A percentile compares a stretch with the other conserved stretches of the same genome.
Evolutionary conservation across 139 green algal genomes (phyloP).

Genomic region (Picochlorum costavermella): DNA sequence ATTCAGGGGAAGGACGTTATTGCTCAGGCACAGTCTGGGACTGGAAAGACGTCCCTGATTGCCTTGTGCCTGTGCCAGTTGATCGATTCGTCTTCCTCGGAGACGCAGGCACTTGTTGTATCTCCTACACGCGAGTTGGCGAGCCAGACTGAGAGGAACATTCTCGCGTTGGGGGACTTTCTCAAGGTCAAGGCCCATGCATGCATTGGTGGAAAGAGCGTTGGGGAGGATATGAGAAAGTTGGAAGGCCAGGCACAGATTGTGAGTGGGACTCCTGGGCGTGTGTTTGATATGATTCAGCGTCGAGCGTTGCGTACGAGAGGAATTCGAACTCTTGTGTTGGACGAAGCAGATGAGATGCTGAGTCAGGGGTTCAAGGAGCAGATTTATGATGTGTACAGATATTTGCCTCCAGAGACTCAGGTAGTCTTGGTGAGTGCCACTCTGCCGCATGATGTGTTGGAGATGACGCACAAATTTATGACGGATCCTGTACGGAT

Average conservation of each 20-base stretch:
- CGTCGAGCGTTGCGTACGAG: constrained; percentile 58
- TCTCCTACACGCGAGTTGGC: constrained; percentile 96
- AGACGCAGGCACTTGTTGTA: constrained; percentile 74
- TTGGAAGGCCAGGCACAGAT: constrained; percentile 88
- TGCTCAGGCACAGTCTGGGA: constrained; percentile 95
- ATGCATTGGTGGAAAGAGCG: constrained; percentile 90
- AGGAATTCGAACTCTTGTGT: constrained; percentile 68
- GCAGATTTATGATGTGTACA: constrained; percentile 99
- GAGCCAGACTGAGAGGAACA: constrained; percentile 88
- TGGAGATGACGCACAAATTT: constrained; percentile 98
- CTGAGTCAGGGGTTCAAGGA: constrained; percentile 97
- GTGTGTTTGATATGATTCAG: constrained; percentile 99
- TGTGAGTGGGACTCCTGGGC: constrained; percentile 91
- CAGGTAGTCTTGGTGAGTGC: constrained; percentile 91
- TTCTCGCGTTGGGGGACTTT: constrained; percentile 86
- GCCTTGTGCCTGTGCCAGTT: constrained; percentile 81
- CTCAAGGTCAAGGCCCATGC: constrained; percentile 81
- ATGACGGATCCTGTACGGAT: constrained; percentile 98
- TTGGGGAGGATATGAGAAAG: constrained; percentile 93
- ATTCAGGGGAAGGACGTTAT: constrained; percentile 88
- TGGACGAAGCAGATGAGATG: constrained; percentile 99
- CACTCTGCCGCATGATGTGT: constrained; percentile 89
- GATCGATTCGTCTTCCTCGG: constrained; percentile 56
- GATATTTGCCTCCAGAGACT: constrained; percentile 79
- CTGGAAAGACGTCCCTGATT: constrained; percentile 96